These are phyloP conservation scores for Apophysomyces trapeziformis DNA, from an alignment of 371 early-diverging fungal species.

Conservation along the genomic window DNA sequence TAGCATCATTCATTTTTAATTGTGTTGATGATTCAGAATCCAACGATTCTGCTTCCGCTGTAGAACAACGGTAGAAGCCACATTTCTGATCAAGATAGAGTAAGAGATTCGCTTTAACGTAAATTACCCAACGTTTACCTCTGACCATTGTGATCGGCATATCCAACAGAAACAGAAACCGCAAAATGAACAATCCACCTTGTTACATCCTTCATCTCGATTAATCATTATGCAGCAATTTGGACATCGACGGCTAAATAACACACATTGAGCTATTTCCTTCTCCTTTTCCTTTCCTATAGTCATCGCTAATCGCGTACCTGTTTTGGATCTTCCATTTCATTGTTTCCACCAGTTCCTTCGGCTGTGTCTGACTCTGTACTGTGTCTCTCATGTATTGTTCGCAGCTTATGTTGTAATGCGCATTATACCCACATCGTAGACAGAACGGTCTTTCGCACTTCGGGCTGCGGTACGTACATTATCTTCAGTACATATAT, in stretches of 20 bases:
- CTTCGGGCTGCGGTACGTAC: slow-evolving; percentile 13
- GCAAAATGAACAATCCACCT: slow-evolving; percentile 78
- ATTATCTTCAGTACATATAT: background rate
- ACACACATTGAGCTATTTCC: background rate
- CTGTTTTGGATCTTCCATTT: slow-evolving; percentile 52
- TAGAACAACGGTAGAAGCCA: slow-evolving; percentile 36
- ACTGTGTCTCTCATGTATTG: slow-evolving; percentile 48
- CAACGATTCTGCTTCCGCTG: slow-evolving; percentile 2
- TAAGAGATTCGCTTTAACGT: background rate
- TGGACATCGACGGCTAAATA: slow-evolving; percentile 64
- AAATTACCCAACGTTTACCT: slow-evolving; percentile 17
- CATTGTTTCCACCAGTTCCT: slow-evolving; percentile 42
- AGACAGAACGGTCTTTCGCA: slow-evolving; percentile 56
- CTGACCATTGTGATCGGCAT: slow-evolving; percentile 48
- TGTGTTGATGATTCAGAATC: slow-evolving; percentile 3
- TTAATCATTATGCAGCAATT: slow-evolving; percentile 77
- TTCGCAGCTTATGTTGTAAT: slow-evolving; percentile 52
- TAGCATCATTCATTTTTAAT: slow-evolving; percentile 16
- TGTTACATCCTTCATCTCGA: slow-evolving; percentile 82
- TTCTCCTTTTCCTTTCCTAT: slow-evolving; percentile 13
- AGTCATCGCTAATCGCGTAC: background rate
- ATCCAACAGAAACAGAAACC: slow-evolving; percentile 77
- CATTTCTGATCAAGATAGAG: slow-evolving; percentile 23
- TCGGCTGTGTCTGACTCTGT: slow-evolving; percentile 13
- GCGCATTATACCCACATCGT: slow-evolving; percentile 62